These are phyloP conservation scores for Esteya vermicola DNA, from an alignment of 2,329 filamentous ascomycete genomes.

Conservation along the genomic window DNA sequence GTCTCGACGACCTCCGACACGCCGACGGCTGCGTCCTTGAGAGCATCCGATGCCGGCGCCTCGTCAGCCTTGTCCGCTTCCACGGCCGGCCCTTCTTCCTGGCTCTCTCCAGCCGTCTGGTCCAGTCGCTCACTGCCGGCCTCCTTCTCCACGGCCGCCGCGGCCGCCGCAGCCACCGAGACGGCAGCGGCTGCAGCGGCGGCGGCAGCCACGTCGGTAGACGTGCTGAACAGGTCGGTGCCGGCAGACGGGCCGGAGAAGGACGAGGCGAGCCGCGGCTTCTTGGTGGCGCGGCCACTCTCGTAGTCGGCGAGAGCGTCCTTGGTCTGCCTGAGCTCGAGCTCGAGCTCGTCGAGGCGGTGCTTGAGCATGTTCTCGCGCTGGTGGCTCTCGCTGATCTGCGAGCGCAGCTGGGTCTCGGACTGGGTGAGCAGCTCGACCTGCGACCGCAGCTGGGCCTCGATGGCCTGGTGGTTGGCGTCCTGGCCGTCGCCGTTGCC, in stretches of 20 bases:
- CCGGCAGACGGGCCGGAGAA: background rate
- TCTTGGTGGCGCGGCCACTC: slow-evolving; percentile 17
- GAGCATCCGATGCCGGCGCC: too few species aligned
- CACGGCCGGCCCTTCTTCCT: too few species aligned
- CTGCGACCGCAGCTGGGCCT: slow-evolving; percentile 32
- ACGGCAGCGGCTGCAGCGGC: background rate
- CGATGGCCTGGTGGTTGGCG: slow-evolving; percentile 27
- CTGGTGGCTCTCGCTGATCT: slow-evolving; percentile 62
- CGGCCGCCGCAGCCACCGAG: background rate
- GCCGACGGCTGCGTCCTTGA: too few species aligned
- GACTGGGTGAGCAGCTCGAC: slow-evolving; percentile 41
- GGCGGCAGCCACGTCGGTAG: background rate
- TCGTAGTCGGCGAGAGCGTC: slow-evolving; percentile 15
- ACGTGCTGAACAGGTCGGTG: too few species aligned
- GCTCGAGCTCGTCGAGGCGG: slow-evolving; percentile 65
- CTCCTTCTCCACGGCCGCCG: background rate
- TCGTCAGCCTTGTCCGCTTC: too few species aligned
- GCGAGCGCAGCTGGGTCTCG: slow-evolving; percentile 41
- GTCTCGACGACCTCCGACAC: background rate
- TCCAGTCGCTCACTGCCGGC: too few species aligned
- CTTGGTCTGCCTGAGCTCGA: slow-evolving; percentile 30
- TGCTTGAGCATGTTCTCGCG: slow-evolving; percentile 73
- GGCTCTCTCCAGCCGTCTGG: too few species aligned
- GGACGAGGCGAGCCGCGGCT: slow-evolving; percentile 13
- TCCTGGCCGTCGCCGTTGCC: slow-evolving; percentile 29